phyloP scores from a whole-genome alignment of 2,329 filamentous ascomycete genomes.

The Fonsecaea pugnacius region DNA sequence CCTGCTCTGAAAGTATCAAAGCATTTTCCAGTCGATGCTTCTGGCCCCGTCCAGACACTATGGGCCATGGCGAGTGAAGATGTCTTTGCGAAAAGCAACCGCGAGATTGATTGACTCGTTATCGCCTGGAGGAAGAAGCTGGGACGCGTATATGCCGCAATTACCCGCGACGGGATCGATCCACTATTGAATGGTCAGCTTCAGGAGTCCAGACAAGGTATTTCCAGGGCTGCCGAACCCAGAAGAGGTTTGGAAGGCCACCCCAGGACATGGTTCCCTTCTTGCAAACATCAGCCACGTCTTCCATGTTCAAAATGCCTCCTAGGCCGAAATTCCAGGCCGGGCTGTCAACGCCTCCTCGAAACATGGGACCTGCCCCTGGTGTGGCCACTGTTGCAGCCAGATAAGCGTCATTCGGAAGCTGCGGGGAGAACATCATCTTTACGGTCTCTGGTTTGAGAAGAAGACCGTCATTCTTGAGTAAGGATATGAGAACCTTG shows the following conservation, averaged over 20 bases:
- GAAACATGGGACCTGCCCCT: conserved; percentile 16
- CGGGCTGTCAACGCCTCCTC: conserved; percentile 17
- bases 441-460: conserved; percentile 38
- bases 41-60: background rate
- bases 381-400: conserved; percentile 8
- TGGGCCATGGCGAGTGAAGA: conserved; percentile 6
- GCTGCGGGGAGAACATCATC: conserved; percentile 32
- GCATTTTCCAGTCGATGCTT: background rate
- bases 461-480: conserved; percentile 42
- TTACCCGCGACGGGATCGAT: conserved; percentile 35
- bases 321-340: conserved; percentile 31
- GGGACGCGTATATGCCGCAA: conserved; percentile 35
- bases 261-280: conserved; percentile 36
- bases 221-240: conserved; percentile 20
- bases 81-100: conserved; percentile 29
- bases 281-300: conserved; percentile 27
- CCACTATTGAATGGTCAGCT: conserved; percentile 30
- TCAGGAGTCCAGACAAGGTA: background rate
- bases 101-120: conserved; percentile 25
- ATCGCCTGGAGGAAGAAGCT: conserved; percentile 37
- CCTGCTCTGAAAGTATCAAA: background rate
- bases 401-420: conserved; percentile 18
- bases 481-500: conserved; percentile 41
- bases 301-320: conserved; percentile 27
- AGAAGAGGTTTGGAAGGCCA: conserved; percentile 38